Conservation (phyloP, 1,139 yeast species). For the Debaryomyces sp. region DNA sequence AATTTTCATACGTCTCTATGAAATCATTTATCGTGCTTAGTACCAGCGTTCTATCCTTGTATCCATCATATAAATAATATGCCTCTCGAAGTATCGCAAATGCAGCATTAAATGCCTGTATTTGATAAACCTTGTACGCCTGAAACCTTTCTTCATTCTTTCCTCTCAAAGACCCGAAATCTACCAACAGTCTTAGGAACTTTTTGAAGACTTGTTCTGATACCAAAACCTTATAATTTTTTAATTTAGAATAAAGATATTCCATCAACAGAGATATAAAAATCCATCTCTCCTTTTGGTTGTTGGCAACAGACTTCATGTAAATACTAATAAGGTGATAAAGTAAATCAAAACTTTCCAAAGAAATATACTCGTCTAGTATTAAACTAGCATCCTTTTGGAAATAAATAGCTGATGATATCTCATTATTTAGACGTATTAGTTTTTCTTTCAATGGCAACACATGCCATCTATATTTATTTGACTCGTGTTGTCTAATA, state of each 20-base stretch:
- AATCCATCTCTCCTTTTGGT: conserved; percentile 33
- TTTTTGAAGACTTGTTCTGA: conserved; percentile 22
- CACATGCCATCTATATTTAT: conserved; percentile 28
- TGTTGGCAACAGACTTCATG: conserved; percentile 22
- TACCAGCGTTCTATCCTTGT: conserved; percentile 27
- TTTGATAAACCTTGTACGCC: conserved; percentile 16
- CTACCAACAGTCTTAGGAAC: conserved; percentile 25
- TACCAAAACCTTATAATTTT: conserved; percentile 20
- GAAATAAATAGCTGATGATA: conserved; percentile 26
- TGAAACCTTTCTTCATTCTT: conserved; percentile 12
- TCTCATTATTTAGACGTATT: conserved; percentile 29
- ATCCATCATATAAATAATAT: conserved; percentile 34
- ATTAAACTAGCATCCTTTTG: conserved; percentile 20
- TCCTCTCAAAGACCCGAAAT: conserved; percentile 17
- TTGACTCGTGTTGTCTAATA: conserved; percentile 28
- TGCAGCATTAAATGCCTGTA: conserved; percentile 16
- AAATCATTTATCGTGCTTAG: not conserved
- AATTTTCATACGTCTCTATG: not conserved
- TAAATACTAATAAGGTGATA: conserved; percentile 37
- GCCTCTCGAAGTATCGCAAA: conserved; percentile 18
- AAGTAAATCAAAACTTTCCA: conserved; percentile 25
- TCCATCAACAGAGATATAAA: conserved; percentile 26
- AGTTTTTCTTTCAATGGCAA: conserved; percentile 28
- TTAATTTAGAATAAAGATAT: conserved; percentile 22
- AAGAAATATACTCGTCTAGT: conserved; percentile 28